Base-by-base conservation (phyloP, 108 stramenopile genomes). In the Pseudonitzschia delicatissima region DNA sequence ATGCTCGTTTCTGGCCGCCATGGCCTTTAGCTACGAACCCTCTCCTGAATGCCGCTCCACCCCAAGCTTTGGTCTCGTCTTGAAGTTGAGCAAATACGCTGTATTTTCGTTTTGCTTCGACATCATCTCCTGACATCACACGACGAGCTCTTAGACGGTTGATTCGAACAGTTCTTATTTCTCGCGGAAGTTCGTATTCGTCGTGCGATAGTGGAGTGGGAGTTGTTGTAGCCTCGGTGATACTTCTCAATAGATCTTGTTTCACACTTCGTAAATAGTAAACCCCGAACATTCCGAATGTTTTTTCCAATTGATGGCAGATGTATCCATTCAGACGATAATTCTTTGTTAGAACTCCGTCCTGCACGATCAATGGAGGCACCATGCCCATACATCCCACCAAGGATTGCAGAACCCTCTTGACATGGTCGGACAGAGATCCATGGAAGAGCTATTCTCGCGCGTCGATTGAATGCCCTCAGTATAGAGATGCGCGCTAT, bases 131-230 rank as follows among this genome's bases (percentile, higher is more conserved):
- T 11, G 84, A 64, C 78, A 92, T 85, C 0, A 75, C 79, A 35
- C 81, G 69, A 28, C 85, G 77, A 39, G 96, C 91, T 57, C 85
- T 86, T 45, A 98, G 71, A 27, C 98, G 82, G 69, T 98, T 97
- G 17, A 98, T 70, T 17, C 91, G 80, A 13, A 98, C 86, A 17
- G 90, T 93, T 15, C 90, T 76, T 45, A 98, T 90, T 68, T 98
- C 95, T 13, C 91, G 78, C 0, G 98, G 97, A 8, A 96, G 80
- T 63, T 98, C 98, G 76, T 97, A 98, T 70, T 98, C 98, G 68
- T 98, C 98, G 59, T 94, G 90, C 36, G 88, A 91, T n/a, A 94
- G 77, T 26, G 96, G 93, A 17, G 97, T 96, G 13, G 93, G 90
- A 13, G 95, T 93, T 44, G 94, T 86, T 23, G 97, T 98, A 2